These are phyloP conservation scores for Ascochyta clinopodiicola DNA, from an alignment of 2,329 filamentous ascomycete species.

Conservation along the genomic window DNA sequence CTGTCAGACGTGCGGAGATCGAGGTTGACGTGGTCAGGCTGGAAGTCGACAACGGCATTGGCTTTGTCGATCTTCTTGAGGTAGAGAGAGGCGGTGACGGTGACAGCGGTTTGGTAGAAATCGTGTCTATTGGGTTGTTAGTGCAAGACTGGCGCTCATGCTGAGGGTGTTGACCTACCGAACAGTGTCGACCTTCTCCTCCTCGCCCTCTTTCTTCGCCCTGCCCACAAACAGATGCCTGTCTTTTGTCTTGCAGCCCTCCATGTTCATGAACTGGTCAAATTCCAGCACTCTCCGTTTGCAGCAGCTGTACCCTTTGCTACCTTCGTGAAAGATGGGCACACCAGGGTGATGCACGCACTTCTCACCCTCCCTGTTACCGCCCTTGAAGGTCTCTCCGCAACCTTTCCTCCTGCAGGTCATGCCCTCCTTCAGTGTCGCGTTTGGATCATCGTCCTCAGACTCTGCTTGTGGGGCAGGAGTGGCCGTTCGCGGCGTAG, in stretches of 20 bases:
- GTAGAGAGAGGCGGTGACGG: conserved; percentile 90
- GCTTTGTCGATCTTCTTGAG: conserved; percentile 96
- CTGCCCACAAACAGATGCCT: conserved; percentile 85
- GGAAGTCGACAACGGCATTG: conserved; percentile 74
- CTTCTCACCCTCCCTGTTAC: conserved; percentile 67
- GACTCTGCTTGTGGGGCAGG: conserved; percentile 57
- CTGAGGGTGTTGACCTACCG: conserved; percentile 57
- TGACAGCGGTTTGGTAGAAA: conserved; percentile 89
- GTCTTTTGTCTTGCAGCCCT: conserved; percentile 83
- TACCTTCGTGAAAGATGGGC: conserved; percentile 96
- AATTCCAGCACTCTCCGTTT: conserved; percentile 95
- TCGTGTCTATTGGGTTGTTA: conserved; percentile 66
- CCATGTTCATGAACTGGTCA: conserved; percentile 96
- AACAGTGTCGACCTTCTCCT: conserved; percentile 80
- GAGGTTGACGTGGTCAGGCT: conserved; percentile 68
- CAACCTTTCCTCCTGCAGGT: conserved; percentile 82
- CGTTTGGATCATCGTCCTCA: conserved; percentile 82
- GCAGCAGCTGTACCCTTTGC: conserved; percentile 97
- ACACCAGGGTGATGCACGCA: conserved; percentile 89
- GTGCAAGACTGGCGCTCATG: not conserved
- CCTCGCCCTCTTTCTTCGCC: conserved; percentile 70
- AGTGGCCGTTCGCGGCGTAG: conserved; percentile 31
- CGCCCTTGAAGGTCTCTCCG: conserved; percentile 66
- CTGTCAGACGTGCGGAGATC: conserved; percentile 86
- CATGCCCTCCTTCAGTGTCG: conserved; percentile 75